These are phyloP conservation scores for Spizellomyces sp. DNA, from an alignment of 192 early-diverging fungal species.

Conservation along the genomic window DNA sequence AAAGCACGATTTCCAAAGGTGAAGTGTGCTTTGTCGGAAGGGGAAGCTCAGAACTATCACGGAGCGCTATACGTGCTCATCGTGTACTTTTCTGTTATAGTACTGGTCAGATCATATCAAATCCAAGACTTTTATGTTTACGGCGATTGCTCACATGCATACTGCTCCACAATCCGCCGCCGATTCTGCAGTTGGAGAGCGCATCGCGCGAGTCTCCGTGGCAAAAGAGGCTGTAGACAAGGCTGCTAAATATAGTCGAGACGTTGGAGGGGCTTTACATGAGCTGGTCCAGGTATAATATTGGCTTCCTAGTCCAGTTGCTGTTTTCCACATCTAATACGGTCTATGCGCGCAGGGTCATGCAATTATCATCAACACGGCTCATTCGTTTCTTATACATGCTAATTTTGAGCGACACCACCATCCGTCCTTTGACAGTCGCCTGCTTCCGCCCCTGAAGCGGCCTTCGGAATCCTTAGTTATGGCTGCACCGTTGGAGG, in stretches of 20 bases:
- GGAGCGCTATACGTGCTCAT: not conserved
- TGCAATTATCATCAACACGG: conserved; percentile 33
- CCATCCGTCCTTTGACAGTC: conserved; percentile 37
- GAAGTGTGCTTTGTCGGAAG: not conserved
- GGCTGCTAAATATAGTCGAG: conserved; percentile 36
- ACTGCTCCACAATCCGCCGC: conserved; percentile 31
- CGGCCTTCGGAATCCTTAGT: conserved; percentile 46
- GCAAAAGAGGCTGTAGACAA: conserved; percentile 37
- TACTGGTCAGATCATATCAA: conserved; percentile 37
- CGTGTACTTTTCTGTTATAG: not conserved
- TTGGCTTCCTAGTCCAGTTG: not conserved
- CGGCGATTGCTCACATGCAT: conserved; percentile 59
- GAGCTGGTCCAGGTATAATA: conserved; percentile 36
- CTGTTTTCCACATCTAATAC: not conserved
- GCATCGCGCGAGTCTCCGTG: conserved; percentile 44
- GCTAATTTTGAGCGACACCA: conserved; percentile 49
- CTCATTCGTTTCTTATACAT: conserved; percentile 39
- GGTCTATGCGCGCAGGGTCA: conserved; percentile 30
- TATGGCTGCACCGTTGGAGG: conserved; percentile 20
- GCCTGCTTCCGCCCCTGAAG: conserved; percentile 34
- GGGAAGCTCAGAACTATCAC: not conserved
- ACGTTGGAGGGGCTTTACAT: conserved; percentile 31
- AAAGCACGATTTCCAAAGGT: conserved; percentile 37
- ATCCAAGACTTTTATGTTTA: conserved; percentile 46
- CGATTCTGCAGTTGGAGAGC: conserved; percentile 47